Base-by-base conservation (phyloP, 495 filamentous ascomycete species). In the Pseudomonodictys pantanalensis region DNA sequence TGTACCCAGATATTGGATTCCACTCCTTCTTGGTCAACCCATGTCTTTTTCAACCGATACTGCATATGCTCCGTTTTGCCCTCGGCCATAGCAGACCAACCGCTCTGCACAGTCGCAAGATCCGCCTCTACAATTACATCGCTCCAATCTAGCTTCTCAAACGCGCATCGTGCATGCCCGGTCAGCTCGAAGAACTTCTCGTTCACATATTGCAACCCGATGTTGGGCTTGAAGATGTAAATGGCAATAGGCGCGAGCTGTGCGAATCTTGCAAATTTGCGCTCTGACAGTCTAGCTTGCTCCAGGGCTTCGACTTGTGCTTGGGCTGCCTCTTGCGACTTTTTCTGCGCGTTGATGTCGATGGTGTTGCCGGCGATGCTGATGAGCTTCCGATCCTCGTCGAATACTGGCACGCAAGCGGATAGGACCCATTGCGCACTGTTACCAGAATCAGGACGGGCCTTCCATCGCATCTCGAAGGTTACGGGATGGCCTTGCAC, bases 381-480 rank as follows among this genome's bases (percentile, higher is more conserved):
- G 26, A 56, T 23, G 6, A 44, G 15, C 6, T 56, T 44, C n/a
- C 25, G 32, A 1, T 22, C 28, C 11, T 56, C 52, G n/a, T 42
- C n/a, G 11, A 26, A 20, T 23, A 56, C 52, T 1, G 52, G 39
- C 6, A 44, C 8, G 25, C 52, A 30, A 24, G 33, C 23, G 22
- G 52, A 24, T 12, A 46, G 41, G 7, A 56, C 15, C 52, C 52
- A 56, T 15, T 47, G 24, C 2, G 42, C 39, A 1, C 2, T 28
- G 15, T 46, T 28, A 11, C 2, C 26, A 3, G 24, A 18, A 3
- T 17, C 26, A 5, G 39, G 9, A 23, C 6, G 25, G 8, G 41
- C 33, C 35, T 56, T 56, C 52, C 41, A 56, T 39, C 41, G 23
- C 52, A 56, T 56, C 41, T 56, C 52, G 25, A 56, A 56, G 1